Evolutionary conservation across 768 basidiomycete species (phyloP).

Genomic region (Mrakia blollopis): DNA sequence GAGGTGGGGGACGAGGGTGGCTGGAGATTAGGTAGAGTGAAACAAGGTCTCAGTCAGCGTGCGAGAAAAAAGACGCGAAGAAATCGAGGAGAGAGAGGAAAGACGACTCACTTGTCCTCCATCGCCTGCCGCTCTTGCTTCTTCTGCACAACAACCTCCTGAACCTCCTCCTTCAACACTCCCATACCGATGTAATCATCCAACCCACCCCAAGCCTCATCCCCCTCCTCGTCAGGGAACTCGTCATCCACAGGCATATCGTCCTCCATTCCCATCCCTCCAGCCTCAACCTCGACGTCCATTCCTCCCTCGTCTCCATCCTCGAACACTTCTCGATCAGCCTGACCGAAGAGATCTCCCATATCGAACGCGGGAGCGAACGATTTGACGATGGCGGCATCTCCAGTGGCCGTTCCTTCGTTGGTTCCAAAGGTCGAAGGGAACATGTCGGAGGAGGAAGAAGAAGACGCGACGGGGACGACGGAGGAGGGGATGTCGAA

Average conservation of each 20-base stretch:
- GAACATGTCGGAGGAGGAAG: constrained; percentile 53
- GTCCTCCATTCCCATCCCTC: background rate
- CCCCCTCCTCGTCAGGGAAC: constrained; percentile 56
- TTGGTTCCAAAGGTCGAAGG: constrained; percentile 35
- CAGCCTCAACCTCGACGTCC: constrained; percentile 2
- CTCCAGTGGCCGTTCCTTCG: constrained; percentile 43
- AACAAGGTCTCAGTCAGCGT: background rate
- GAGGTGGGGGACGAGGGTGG: constrained; percentile 13
- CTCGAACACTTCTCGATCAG: constrained; percentile 39
- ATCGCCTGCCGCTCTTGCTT: constrained; percentile 29
- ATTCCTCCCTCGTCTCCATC: constrained; percentile 5
- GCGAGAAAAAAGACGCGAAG: constrained; percentile 13
- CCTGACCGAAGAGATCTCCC: constrained; percentile 71
- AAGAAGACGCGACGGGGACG: background rate
- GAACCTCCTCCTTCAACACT: constrained; percentile 22
- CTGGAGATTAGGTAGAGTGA: too few relatives aligned
- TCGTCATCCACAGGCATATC: constrained; percentile 54
- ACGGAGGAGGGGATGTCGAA: constrained; percentile 61
- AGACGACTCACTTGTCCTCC: constrained; percentile 1
- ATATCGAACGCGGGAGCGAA: constrained; percentile 75
- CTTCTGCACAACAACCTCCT: constrained; percentile 8
- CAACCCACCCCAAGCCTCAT: constrained; percentile 40
- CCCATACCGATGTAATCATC: constrained; percentile 37
- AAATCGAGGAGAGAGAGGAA: background rate
- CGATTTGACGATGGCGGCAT: constrained; percentile 66